Conservation (phyloP, 805 yeast genomes). For the Candida tibetensis region DNA sequence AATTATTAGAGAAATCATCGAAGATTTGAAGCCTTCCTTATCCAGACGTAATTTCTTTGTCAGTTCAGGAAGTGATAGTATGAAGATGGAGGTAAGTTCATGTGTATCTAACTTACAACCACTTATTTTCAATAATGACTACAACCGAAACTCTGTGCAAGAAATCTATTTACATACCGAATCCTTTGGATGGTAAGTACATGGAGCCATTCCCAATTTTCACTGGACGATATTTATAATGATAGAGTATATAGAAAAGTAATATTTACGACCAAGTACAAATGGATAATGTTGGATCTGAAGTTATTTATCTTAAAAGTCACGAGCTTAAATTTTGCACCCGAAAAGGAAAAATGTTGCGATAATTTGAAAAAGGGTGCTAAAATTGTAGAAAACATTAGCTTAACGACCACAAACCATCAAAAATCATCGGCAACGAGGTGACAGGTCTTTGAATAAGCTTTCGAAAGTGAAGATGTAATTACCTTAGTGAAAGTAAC, state of each 20-base stretch:
- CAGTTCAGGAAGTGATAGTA: constrained; percentile 44
- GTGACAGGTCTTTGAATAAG: no score
- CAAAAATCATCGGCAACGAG: no score
- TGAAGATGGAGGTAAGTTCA: constrained; percentile 39
- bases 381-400: no score
- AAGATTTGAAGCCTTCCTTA: constrained; percentile 11
- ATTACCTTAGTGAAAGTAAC: no score
- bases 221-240: neutral
- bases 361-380: no score
- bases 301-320: no score
- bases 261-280: constrained; percentile 12
- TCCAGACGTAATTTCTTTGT: constrained; percentile 39
- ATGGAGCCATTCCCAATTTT: no score
- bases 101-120: constrained; percentile 41
- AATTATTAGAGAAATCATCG: constrained; percentile 15
- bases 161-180: constrained; percentile 54
- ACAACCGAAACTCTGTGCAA: constrained; percentile 25
- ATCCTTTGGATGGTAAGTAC: constrained; percentile 47
- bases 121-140: constrained; percentile 24
- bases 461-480: no score
- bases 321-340: no score
- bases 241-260: neutral
- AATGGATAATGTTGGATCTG: no score
- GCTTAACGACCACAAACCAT: no score
- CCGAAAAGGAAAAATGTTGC: no score